Conservation (phyloP, 441 rosid species). For the Gossypium laxum region DNA sequence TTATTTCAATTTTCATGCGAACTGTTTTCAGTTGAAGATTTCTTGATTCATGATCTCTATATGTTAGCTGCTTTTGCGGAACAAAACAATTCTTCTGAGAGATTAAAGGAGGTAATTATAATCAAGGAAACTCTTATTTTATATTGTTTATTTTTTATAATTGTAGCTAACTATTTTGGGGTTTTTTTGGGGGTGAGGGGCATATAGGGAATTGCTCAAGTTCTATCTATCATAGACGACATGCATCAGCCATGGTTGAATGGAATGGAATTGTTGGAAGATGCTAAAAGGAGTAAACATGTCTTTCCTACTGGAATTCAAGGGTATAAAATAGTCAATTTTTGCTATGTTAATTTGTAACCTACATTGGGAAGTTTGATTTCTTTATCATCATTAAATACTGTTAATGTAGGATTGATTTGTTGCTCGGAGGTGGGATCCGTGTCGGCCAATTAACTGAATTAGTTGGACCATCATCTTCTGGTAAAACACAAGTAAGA, state of each 20-base stretch:
- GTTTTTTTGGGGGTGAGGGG: background rate
- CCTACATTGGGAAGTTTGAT: constrained; percentile 5
- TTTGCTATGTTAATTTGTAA: background rate
- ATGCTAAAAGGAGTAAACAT: constrained; percentile 33
- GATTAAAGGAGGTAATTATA: constrained; percentile 28
- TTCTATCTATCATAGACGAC: constrained; percentile 35
- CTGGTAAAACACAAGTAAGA: constrained; percentile 82
- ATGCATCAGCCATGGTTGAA: constrained; percentile 46
- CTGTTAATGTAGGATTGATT: constrained; percentile 42
- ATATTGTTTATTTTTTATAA: background rate
- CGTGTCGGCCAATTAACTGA: constrained; percentile 60
- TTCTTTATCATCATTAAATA: background rate
- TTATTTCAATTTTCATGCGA: background rate
- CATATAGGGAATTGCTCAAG: constrained; percentile 36
- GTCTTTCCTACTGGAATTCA: constrained; percentile 47
- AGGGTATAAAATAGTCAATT: constrained; percentile 27
- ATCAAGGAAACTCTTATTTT: background rate
- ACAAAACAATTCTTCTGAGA: constrained; percentile 24
- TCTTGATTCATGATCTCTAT: constrained; percentile 38
- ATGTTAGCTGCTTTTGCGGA: constrained; percentile 30
- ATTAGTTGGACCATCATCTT: constrained; percentile 71
- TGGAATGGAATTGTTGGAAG: constrained; percentile 46
- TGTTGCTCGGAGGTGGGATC: constrained; percentile 62
- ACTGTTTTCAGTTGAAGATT: constrained; percentile 36
- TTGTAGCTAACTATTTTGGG: background rate